Evolutionary conservation across 148 eudicot species (phyloP), one percentile per base, ranked within the genome.

Genomic region (Spergularia bocconei): DNA sequence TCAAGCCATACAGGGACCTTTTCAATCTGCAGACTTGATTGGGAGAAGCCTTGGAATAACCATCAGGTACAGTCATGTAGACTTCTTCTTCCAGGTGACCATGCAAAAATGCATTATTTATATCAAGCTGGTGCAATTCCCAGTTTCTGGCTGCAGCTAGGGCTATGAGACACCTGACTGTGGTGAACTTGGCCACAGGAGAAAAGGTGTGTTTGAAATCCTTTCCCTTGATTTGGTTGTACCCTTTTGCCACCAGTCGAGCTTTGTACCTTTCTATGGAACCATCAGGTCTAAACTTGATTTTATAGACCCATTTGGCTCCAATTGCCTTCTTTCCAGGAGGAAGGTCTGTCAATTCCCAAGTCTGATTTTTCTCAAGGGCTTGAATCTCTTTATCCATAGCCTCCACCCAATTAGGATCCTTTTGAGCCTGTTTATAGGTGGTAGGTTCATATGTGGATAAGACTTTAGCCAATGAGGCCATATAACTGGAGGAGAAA

Each of bases 241-340:
- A 56, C 13, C 59, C 59, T n/a, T 56, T 56, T 11, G 59, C 59
- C n/a, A n/a, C n/a, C n/a, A n/a, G n/a, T n/a, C n/a, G n/a, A n/a
- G n/a, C n/a, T n/a, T n/a, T n/a, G n/a, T 13, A 56, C 59, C 6
- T 13, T 13, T 36, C 38, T n/a, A 21, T 25, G 1, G 59, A 38
- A 19, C 17, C 69, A 66, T 66, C 69, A 12, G 69, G 4, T 39
- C 39, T 39, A 6, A 16, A 7, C 19, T 69, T 69, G 16, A 21
- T 41, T 21, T 69, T 69, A 13, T 17, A 69, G 3, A 69, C 72
- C 58, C 72, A 69, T 51, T 50, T 69, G 19, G n/a, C 15, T 3
- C 72, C 72, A 39, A 69, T 51, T 1, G 39, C 16, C 21, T 51
- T 69, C 10, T 69, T 50, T 3, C 58, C 72, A 6, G 12, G 15